Evolutionary conservation across 768 basidiomycete species (phyloP).

Genomic region (Coprinellus micaceus): DNA sequence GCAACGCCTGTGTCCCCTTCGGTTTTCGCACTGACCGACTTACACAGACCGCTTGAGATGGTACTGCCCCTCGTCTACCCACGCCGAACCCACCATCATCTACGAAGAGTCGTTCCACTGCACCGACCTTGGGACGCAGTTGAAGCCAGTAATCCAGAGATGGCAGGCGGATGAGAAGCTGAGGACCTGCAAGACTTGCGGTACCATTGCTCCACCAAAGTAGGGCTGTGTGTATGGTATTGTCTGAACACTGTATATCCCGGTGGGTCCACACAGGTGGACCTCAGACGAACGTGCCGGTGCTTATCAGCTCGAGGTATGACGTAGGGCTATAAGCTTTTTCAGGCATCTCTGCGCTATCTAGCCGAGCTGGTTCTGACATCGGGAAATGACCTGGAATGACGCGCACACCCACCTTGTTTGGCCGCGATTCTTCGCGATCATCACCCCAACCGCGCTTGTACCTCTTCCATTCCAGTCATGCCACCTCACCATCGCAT

Average conservation of each 20-base stretch:
- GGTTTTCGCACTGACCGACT: background rate
- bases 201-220: slow-evolving; percentile 39
- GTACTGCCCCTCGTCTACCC: slow-evolving; percentile 74
- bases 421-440: no score
- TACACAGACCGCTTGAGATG: slow-evolving; percentile 79
- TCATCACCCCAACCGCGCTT: no score
- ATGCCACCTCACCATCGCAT: no score
- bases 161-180: slow-evolving; percentile 70
- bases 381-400: no score
- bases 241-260: background rate
- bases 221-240: slow-evolving; percentile 14
- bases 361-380: no score
- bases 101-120: slow-evolving; percentile 81
- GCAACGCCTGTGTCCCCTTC: background rate
- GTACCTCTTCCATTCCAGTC: no score
- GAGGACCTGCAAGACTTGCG: slow-evolving; percentile 72
- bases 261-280: no score
- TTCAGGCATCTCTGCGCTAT: no score
- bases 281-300: no score
- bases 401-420: no score
- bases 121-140: slow-evolving; percentile 86
- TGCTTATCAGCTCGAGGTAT: no score
- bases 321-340: no score
- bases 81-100: slow-evolving; percentile 38
- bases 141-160: slow-evolving; percentile 84